Conservation (phyloP, 176 grass and related monocot species). For the Avena eriantha region DNA sequence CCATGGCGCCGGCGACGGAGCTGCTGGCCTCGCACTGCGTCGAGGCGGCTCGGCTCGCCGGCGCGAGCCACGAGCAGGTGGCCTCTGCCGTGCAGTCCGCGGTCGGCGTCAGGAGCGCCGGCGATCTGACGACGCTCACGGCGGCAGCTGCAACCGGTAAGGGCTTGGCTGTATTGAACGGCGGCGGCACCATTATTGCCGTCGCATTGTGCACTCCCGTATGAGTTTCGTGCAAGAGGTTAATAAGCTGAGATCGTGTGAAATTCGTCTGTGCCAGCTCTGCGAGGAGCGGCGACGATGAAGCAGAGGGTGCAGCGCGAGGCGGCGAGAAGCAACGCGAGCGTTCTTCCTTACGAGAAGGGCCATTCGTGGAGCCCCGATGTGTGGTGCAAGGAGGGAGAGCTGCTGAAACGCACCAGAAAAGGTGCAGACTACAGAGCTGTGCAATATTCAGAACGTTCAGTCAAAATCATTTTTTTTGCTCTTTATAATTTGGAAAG, state of each 20-base stretch:
- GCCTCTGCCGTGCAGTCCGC: constrained; percentile 69
- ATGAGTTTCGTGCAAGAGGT: neutral
- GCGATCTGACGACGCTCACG: constrained; percentile 93
- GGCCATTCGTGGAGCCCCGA: constrained; percentile 71
- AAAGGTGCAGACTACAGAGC: constrained; percentile 59
- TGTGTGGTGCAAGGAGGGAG: constrained; percentile 98
- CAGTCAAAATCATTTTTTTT: neutral
- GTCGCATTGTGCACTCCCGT: neutral
- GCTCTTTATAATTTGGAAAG: neutral
- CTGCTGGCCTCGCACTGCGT: constrained; percentile 86
- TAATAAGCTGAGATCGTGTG: neutral
- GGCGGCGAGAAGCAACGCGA: constrained; percentile 62
- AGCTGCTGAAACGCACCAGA: constrained; percentile 80
- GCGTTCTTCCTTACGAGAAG: constrained; percentile 88
- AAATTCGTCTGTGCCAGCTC: constrained; percentile 44
- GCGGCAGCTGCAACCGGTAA: constrained; percentile 91
- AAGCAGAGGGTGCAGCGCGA: constrained; percentile 79
- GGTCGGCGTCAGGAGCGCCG: constrained; percentile 67
- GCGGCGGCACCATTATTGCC: neutral
- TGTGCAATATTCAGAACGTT: constrained; percentile 21
- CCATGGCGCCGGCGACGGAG: constrained; percentile 85
- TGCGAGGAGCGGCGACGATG: constrained; percentile 83
- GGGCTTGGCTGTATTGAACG: neutral
- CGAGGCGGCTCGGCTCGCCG: constrained; percentile 72
- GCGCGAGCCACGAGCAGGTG: constrained; percentile 67